These are phyloP conservation scores for Silene noctiflora DNA, from an alignment of 179 eudicot genomes.

Conservation along the genomic window DNA sequence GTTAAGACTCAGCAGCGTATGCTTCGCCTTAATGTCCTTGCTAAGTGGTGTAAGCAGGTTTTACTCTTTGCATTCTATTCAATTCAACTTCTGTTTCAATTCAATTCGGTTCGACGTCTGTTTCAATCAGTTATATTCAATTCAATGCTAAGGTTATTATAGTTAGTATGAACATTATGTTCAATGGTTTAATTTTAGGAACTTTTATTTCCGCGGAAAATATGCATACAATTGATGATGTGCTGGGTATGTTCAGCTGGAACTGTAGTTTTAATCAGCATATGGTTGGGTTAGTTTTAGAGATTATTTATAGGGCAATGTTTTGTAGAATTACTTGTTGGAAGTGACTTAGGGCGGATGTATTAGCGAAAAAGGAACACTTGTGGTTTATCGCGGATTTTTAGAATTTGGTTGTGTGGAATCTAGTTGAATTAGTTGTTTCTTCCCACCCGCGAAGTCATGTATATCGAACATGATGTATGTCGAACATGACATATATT, in stretches of 20 bases:
- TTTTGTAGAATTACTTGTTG: not conserved
- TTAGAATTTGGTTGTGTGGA: not conserved
- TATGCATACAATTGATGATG: no score
- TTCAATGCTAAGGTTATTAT: not conserved
- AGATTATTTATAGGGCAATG: not conserved
- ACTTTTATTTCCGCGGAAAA: no score
- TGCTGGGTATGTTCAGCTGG: not conserved
- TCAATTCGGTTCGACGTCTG: not conserved
- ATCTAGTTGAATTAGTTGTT: no score
- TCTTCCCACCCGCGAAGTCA: no score
- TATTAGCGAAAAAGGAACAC: not conserved
- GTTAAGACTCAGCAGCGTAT: conserved; percentile 94
- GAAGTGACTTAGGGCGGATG: not conserved
- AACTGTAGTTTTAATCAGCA: not conserved
- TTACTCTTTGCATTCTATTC: not conserved
- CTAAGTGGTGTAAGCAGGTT: conserved; percentile 98
- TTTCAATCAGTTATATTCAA: not conserved
- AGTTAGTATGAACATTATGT: not conserved
- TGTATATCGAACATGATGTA: no score
- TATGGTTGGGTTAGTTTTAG: not conserved
- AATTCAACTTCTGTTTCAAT: no score
- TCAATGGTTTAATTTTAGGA: not conserved
- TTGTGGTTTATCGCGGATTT: not conserved
- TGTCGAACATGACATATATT: no score
- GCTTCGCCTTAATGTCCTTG: conserved; percentile 90